Evolutionary conservation across 2,329 filamentous ascomycete species (phyloP), one percentile per base, ranked within the genome.

Genomic region (Cladobotryum mycophilum): DNA sequence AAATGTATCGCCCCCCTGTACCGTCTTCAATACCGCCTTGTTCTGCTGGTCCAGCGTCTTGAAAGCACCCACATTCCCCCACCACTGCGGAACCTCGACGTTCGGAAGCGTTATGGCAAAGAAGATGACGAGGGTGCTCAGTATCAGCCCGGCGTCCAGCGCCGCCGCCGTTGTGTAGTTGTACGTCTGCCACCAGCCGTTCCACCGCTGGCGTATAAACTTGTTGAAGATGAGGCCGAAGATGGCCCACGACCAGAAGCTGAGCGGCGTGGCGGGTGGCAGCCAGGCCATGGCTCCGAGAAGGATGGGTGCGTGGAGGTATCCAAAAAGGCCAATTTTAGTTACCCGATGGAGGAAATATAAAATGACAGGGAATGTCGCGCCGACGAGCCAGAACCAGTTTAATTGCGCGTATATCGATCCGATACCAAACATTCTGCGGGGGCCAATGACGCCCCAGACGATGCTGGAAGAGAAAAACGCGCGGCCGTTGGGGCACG

Each of bases 371-470:
- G 80, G 80, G 0, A 78, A 61, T 2, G 73, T 17, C 5, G 70
- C 70, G 1, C 80, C 79, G 1, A 77, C 65, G 17, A 81, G 64
- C 66, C 75, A 82, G 66, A 79, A 81, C 64, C 68, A 80, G 45
- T 76, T 68, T 15, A 82, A 63, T 0, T 65, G 58, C 0, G 69
- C 65, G 58, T 82, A 82, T 4, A 79, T 65, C 2, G 73, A 68
- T 2, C 74, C 76, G 0, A 69, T 60, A 1, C 73, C 73, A 59
- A 81, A 82, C 59, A 82, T 78, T 1, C 78, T 70, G 1, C 68
- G 61, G 0, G 80, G 79, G 0, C 79, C 80, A 20, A 82, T 76
- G 14, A 76, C 67, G 33, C 80, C 80, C 78, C 76, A 80, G 48
- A 79, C 73, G 41, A 80, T 67, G 6, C 76, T 79, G 4, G 72